Base-by-base conservation (phyloP, 1,284 basidiomycete genomes). In the Gomphus sp. region DNA sequence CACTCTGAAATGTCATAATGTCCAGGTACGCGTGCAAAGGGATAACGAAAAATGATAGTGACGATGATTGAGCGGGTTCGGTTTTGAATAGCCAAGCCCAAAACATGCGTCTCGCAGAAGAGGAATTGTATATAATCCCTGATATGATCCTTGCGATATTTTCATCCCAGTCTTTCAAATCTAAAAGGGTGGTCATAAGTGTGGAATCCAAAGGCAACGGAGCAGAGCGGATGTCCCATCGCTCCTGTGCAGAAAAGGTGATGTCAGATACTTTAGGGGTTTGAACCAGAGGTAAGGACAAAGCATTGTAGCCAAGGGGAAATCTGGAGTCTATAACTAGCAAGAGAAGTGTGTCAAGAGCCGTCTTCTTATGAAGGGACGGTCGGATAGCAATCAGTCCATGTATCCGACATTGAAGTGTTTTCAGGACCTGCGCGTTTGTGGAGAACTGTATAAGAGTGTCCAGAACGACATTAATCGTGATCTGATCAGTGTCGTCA, bases 221-320 rank as follows among this genome's bases (percentile, higher is more conserved):
- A 37, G 25, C 16, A n/a, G 49, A 36, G 10, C 58, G 58, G 33
- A 39, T 33, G 16, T 16, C n/a, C 62, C 62, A 64, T 14, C 56
- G 52, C n/a, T 31, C n/a, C 25, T 58, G 43, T 6, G 62, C 61
- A 34, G 28, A 22, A n/a, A 28, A 16, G 22, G 60, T 56, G n/a
- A 41, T n/a, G 31, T 34, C 37, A 34, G 51, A 33, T 36, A 64
- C 14, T 10, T 33, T 37, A 14, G 5, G 10, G n/a, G 16, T 28
- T n/a, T n/a, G 34, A 16, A 52, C 48, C 36, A 7, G 25, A 41
- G 39, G 9, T 12, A 50, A 14, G 7, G 11, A 14, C 16, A 60
- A 37, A 9, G 49, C 52, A 44, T 60, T 55, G 16, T 16, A 57
- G 28, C 63, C 63, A 9, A 62, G 12, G 11, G 62, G 62, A 25